Base-by-base conservation (phyloP, 257 asterid species). In the Fraxinus americana region DNA sequence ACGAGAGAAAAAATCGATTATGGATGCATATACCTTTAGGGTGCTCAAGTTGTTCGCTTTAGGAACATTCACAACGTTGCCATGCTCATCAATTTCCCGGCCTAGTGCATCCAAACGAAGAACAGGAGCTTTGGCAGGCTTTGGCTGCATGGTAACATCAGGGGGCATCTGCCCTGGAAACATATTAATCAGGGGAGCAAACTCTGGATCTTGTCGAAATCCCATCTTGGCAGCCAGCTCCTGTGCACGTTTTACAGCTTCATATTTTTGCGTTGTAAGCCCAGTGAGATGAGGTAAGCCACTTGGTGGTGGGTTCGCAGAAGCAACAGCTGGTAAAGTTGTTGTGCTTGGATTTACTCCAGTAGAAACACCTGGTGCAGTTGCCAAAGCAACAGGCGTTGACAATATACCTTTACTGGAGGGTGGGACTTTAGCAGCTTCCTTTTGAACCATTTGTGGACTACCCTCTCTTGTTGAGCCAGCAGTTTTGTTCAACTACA, bases 41-140 rank as follows among this genome's bases (percentile, higher is more conserved):
- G 99, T 96, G 67, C 98, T 96, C 84, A 94, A 83, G 76, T 76
- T 89, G 81, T 88, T 92, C 73, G 87, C 91, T 87, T 92, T 96
- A 52, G 90, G 89, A 86, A 88, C 86, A 84, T 91, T 90, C 50
- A 96, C 93, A 70, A 93, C 88, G 77, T 96, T 92, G 70, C 98
- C 99, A 43, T 92, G 95, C 84, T 93, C 99, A 82, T 96, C 99
- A 17, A 96, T 72, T 82, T 96, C 99, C 88, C 99, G 89, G 81
- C 99, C 99, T 30, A 87, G 61, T 69, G 97, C 97, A 91, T 96
- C 99, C 89, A 96, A 85, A 39, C 94, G 97, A 82, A 96, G 97
- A 78, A 92, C 92, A 36, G 98, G 98, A 72, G 92, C 92, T 90
- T 89, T 93, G 16, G 97, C 85, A 70, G 97, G 99, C 86, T 96